Evolutionary conservation across 352 stramenopile genomes (phyloP), one percentile per base, ranked within the genome.

Genomic region (Phytophthora podocarpi): DNA sequence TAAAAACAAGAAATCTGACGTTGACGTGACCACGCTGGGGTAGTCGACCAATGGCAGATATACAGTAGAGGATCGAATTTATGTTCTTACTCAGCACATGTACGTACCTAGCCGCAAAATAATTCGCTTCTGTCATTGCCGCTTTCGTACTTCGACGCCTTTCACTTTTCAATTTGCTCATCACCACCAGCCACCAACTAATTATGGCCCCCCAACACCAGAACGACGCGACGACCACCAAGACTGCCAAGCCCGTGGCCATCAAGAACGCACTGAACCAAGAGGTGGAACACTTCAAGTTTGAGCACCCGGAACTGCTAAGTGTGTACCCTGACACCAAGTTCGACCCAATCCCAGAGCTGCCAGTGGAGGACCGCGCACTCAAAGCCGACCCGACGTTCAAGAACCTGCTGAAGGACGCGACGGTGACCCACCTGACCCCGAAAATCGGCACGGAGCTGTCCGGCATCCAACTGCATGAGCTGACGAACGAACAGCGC

Each of bases 311-410:
- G 47, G 54, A 73, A 36, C 46, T 76, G 4, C 28, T 58, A 16
- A 59, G 47, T 11, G 68, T 76, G 0, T 68, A 64, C 37, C 68
- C 72, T 1, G 41, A 54, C 4, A 65, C 54, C 30, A 75, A 53
- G 21, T 78, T 66, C 48, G 41, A 59, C 9, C 61, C 68, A 6
- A 78, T 81, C 48, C 60, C 64, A 0, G 68, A 52, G 35, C 49
- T 81, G 0, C 49, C 50, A 1, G 65, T 67, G 28, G 50, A 77
- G 12, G 67, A 80, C 40, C 64, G 67, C 15, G 72, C 42, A 0
- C 31, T 67, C 13, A 60, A 77, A 28, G 71, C 71, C 24, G 67
- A 77, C 40, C 59, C 63, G 20, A 71, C 63, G 18, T 67, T 77
- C 46, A 69, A 75, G 54, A 77, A 75, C 36, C 46, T 77, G 5